These are phyloP conservation scores for Blumeria graminis DNA, from an alignment of 2,329 filamentous ascomycete genomes.

Conservation along the genomic window DNA sequence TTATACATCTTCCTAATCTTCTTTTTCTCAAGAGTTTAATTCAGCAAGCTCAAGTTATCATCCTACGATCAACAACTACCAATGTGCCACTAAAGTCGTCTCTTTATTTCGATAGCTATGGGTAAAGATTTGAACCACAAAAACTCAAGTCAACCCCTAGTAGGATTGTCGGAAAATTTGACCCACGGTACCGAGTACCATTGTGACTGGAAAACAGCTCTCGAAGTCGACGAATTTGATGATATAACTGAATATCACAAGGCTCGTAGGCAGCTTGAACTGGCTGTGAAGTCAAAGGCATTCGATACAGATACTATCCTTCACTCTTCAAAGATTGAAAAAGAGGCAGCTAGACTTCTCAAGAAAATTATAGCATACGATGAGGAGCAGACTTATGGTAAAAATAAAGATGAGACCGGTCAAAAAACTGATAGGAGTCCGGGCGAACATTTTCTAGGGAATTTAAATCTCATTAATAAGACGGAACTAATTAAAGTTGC, in stretches of 20 bases:
- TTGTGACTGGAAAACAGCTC: conserved; percentile 4
- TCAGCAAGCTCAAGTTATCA: too few species aligned
- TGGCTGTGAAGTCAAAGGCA: conserved; percentile 9
- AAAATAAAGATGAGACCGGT: conserved; percentile 6
- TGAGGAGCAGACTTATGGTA: conserved; percentile 10
- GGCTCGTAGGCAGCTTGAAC: conserved; percentile 7
- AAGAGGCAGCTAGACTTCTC: conserved; percentile 11
- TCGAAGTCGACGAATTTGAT: conserved; percentile 6
- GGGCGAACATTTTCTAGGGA: conserved; percentile 34
- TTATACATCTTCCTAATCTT: too few species aligned
- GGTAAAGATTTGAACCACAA: too few species aligned
- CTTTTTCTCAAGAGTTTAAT: too few species aligned
- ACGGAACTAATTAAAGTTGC: conserved; percentile 34
- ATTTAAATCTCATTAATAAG: conserved; percentile 25
- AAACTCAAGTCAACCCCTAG: too few species aligned
- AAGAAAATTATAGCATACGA: conserved; percentile 12
- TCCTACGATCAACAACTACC: too few species aligned
- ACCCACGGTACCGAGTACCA: too few species aligned
- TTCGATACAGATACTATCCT: conserved; percentile 12
- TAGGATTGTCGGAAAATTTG: too few species aligned
- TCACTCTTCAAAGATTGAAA: conserved; percentile 10
- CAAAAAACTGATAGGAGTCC: conserved; percentile 6
- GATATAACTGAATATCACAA: conserved; percentile 7
- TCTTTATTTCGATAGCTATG: too few species aligned
- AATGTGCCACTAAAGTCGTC: too few species aligned